Base-by-base conservation (phyloP, 202 grass and related monocot genomes). In the Panicum hallii region DNA sequence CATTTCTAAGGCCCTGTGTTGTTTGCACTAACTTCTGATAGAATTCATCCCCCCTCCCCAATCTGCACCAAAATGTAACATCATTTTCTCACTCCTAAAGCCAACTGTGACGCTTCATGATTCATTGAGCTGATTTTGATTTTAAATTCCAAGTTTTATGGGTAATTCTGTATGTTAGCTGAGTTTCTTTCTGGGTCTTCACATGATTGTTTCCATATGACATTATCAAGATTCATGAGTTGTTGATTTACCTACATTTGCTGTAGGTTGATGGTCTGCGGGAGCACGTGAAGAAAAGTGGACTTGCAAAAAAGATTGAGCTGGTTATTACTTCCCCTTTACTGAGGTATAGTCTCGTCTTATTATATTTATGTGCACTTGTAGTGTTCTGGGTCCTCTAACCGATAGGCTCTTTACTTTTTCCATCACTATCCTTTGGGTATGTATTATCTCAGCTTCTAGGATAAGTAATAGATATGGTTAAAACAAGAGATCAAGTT, bases 241-340 rank as follows among this genome's bases (percentile, higher is more conserved):
- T 11, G 5, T 58, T 42, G 9, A 45, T 23, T 30, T 48, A 57
- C 56, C 11, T 83, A 9, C 19, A 52, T 75, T 34, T 56, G 22
- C 48, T 84, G 16, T 84, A 97, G 94, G 94, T 97, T 72, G 70
- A 89, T 67, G 82, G 87, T 84, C 82, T 92, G 38, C 90, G 80
- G 61, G 87, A 86, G 63, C 91, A 97, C 10, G 89, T 89, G 42
- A 87, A 90, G 80, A 86, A 54, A 54, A 88, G 63, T 65, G 91
- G 91, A 30, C 80, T 97, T 67, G 72, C 79, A 20, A 41, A 78
- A 66, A 94, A 84, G 72, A 82, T 97, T 20, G 91, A 97, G 41
- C 82, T 97, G 83, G 91, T 97, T 81, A 88, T 97, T 69, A 85
- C 85, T 80, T 97, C 94, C 77, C 91, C 94, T 45, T 86, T 97